phyloP scores from a whole-genome alignment of 495 filamentous ascomycete species.

The Hyaloscypha bicolor region DNA sequence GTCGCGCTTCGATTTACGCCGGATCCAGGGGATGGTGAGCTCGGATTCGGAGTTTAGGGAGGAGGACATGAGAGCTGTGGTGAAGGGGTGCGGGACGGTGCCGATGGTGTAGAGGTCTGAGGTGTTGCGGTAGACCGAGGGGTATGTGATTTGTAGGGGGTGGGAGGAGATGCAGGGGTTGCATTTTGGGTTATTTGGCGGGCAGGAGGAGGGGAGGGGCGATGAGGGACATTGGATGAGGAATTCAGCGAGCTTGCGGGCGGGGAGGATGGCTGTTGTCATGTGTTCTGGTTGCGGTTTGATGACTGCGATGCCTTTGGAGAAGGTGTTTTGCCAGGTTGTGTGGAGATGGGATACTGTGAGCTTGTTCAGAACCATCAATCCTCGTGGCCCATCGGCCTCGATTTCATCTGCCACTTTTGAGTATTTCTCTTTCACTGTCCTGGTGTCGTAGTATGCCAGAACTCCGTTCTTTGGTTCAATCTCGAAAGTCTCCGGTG shows the following conservation, averaged over 20 bases:
- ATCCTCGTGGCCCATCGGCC: slow-evolving; percentile 55
- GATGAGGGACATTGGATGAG: slow-evolving; percentile 72
- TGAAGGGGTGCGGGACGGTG: slow-evolving; percentile 89
- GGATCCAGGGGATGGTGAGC: slow-evolving; percentile 64
- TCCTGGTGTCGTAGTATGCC: slow-evolving; percentile 74
- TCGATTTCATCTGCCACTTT: slow-evolving; percentile 63
- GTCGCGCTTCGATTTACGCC: slow-evolving; percentile 76
- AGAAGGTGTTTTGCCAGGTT: slow-evolving; percentile 81
- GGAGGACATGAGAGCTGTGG: slow-evolving; percentile 61
- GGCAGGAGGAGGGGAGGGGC: slow-evolving; percentile 77
- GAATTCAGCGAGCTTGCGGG: slow-evolving; percentile 67
- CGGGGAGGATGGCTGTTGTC: slow-evolving; percentile 68
- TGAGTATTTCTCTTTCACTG: slow-evolving; percentile 63
- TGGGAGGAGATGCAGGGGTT: slow-evolving; percentile 66
- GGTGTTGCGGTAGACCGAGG: slow-evolving; percentile 60
- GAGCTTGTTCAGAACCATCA: slow-evolving; percentile 66
- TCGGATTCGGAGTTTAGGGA: slow-evolving; percentile 54
- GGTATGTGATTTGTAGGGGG: slow-evolving; percentile 59
- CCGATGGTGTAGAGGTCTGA: slow-evolving; percentile 76
- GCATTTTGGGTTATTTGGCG: slow-evolving; percentile 77
- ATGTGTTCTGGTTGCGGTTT: slow-evolving; percentile 76
- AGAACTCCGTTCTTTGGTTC: slow-evolving; percentile 66
- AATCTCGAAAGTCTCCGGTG: slow-evolving; percentile 59
- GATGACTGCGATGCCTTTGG: slow-evolving; percentile 71
- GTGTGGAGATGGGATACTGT: slow-evolving; percentile 87